These are phyloP conservation scores for Brettanomyces bruxellensis DNA, from an alignment of 805 yeast genomes.

Conservation along the genomic window DNA sequence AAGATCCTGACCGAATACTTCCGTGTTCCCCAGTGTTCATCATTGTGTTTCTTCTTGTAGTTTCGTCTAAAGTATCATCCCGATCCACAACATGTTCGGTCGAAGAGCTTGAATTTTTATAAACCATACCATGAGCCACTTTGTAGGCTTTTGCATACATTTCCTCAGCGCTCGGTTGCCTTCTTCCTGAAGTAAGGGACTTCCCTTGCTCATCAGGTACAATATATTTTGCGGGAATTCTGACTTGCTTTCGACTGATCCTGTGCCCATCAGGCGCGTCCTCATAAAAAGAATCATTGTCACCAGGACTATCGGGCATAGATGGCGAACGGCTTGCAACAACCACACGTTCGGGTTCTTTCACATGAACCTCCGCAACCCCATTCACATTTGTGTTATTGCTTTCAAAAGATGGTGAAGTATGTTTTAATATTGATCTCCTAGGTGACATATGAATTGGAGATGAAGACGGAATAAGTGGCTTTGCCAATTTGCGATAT, in stretches of 20 bases:
- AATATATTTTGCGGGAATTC: not conserved
- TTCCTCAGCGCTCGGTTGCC: conserved; percentile 29
- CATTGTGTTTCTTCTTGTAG: conserved; percentile 19
- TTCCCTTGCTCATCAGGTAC: not conserved
- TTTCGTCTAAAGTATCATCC: conserved; percentile 13
- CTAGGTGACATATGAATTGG: conserved; percentile 7
- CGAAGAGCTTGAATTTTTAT: conserved; percentile 21
- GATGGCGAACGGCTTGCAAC: not conserved
- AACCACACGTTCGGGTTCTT: not conserved
- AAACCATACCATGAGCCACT: conserved; percentile 48
- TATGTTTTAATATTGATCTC: conserved; percentile 12
- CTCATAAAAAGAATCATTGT: not conserved
- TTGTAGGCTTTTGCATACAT: conserved; percentile 47
- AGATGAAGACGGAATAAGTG: no score
- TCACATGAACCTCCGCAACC: not conserved
- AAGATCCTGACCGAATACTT: not conserved
- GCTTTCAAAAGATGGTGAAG: no score
- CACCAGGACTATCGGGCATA: not conserved
- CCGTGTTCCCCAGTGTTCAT: conserved; percentile 10
- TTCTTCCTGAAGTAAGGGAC: conserved; percentile 13
- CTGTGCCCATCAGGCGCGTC: conserved; percentile 1
- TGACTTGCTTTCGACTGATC: not conserved
- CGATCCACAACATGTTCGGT: conserved; percentile 3
- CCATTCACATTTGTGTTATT: no score
- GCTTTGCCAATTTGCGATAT: not conserved